A percentile compares a stretch with the other conserved stretches of the same genome.
Evolutionary conservation across 768 basidiomycete species (phyloP).

Genomic region (Amanita thiersii): DNA sequence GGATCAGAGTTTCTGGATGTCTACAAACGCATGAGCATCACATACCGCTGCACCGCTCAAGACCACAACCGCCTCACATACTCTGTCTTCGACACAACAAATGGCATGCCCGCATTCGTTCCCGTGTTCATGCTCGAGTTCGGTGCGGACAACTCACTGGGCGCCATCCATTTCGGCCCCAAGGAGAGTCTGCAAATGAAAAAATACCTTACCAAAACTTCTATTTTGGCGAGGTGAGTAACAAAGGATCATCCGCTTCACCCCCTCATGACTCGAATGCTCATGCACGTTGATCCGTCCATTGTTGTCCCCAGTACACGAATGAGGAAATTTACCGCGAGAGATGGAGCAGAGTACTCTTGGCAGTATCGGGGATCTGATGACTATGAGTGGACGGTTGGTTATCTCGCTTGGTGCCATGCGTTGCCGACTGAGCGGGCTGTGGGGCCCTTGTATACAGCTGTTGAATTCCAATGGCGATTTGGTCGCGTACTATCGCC

Average conservation of each 20-base stretch:
- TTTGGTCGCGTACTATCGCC: conserved; percentile 52
- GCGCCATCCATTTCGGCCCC: conserved; percentile 38
- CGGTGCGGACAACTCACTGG: conserved; percentile 39
- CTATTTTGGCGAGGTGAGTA: conserved; percentile 32
- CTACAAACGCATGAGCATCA: conserved; percentile 48
- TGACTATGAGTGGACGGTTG: conserved; percentile 60
- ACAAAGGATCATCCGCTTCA: conserved; percentile 4
- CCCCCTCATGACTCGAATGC: not conserved
- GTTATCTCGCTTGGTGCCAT: conserved; percentile 13
- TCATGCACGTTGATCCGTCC: not conserved
- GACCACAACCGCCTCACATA: conserved; percentile 36
- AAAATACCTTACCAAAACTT: conserved; percentile 40
- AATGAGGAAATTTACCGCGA: conserved; percentile 45
- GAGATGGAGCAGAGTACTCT: conserved; percentile 52
- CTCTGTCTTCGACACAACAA: conserved; percentile 41
- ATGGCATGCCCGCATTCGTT: conserved; percentile 16
- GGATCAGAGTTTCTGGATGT: conserved; percentile 57
- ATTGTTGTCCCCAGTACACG: conserved; percentile 23
- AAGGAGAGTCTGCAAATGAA: conserved; percentile 35
- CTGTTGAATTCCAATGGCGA: conserved; percentile 45
- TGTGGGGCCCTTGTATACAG: conserved; percentile 21
- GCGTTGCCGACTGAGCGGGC: not conserved
- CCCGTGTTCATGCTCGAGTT: conserved; percentile 46
- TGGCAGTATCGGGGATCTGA: conserved; percentile 44
- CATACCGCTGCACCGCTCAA: conserved; percentile 38